Percentiles rank a stretch among this genome's conserved stretches.
Conservation (phyloP, 192 early-diverging fungal species). For the Glomus cerebriforme region DNA sequence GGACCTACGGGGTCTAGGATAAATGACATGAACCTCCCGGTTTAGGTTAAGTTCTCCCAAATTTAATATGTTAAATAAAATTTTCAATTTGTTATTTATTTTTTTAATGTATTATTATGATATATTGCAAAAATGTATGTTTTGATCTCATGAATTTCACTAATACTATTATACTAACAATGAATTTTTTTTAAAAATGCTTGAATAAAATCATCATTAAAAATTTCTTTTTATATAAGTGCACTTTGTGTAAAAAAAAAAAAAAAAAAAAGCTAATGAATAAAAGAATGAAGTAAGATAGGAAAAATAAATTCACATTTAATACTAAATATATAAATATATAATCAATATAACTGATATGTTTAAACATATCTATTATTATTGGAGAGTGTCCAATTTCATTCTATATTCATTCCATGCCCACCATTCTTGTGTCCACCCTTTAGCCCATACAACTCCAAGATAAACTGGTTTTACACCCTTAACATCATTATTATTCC, state of each 20-base stretch:
- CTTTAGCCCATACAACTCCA: conserved; percentile 32
- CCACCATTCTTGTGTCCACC: conserved; percentile 34
- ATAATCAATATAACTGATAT: background rate
- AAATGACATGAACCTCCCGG: no score
- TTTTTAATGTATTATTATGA: no score
- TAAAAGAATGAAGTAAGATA: background rate
- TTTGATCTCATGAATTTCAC: no score
- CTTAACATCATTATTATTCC: background rate
- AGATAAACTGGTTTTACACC: conserved; percentile 17
- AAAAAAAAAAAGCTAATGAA: background rate
- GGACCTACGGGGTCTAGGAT: no score
- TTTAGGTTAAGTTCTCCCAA: no score
- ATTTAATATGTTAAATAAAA: no score
- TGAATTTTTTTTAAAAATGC: no score
- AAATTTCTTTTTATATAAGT: background rate
- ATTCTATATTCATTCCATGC: conserved; percentile 33
- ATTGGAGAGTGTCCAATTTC: conserved; percentile 30
- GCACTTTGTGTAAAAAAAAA: background rate
- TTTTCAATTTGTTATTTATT: no score
- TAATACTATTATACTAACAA: no score
- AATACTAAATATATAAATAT: background rate
- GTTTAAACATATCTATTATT: background rate
- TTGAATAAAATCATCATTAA: background rate
- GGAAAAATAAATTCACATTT: background rate
- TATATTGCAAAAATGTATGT: no score